These are phyloP conservation scores for Phytophthora citrophthora DNA, from an alignment of 352 stramenopile genomes.

Conservation along the genomic window DNA sequence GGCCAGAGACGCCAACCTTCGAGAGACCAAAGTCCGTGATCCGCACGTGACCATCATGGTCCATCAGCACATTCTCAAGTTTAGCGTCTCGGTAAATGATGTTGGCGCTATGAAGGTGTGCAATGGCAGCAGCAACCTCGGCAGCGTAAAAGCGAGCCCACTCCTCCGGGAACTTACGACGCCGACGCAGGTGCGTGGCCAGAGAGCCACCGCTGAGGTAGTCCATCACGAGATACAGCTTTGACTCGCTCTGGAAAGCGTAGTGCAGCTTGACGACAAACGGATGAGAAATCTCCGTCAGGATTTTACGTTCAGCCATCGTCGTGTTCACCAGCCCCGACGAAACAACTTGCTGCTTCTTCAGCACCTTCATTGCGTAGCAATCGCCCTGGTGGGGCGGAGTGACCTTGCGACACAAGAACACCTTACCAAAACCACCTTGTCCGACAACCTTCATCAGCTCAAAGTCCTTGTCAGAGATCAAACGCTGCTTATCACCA, in stretches of 20 bases:
- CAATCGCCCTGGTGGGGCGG: slow-evolving; percentile 90
- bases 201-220: slow-evolving; percentile 92
- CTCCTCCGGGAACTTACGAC: slow-evolving; percentile 90
- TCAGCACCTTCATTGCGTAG: slow-evolving; percentile 99
- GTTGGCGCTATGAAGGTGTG: slow-evolving; percentile 93
- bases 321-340: slow-evolving; percentile 94
- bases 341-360: slow-evolving; percentile 92
- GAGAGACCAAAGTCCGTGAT: slow-evolving; percentile 95
- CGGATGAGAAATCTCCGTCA: slow-evolving; percentile 92
- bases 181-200: slow-evolving; percentile 89
- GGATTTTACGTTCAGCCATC: slow-evolving; percentile 92
- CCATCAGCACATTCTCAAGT: slow-evolving; percentile 95
- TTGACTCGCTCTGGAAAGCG: slow-evolving; percentile 94
- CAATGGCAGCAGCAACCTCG: slow-evolving; percentile 93
- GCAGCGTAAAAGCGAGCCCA: slow-evolving; percentile 94
- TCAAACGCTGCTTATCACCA: slow-evolving; percentile 40
- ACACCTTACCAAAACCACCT: slow-evolving; percentile 98
- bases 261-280: slow-evolving; percentile 96
- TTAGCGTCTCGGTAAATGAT: slow-evolving; percentile 98
- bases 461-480: slow-evolving; percentile 94
- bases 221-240: slow-evolving; percentile 94
- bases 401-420: slow-evolving; percentile 95
- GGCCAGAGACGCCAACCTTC: slow-evolving; percentile 89
- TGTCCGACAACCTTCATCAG: slow-evolving; percentile 98
- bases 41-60: slow-evolving; percentile 94